Evolutionary conservation across 306 rosid genomes (phyloP).

Genomic region (Rosa rugosa): DNA sequence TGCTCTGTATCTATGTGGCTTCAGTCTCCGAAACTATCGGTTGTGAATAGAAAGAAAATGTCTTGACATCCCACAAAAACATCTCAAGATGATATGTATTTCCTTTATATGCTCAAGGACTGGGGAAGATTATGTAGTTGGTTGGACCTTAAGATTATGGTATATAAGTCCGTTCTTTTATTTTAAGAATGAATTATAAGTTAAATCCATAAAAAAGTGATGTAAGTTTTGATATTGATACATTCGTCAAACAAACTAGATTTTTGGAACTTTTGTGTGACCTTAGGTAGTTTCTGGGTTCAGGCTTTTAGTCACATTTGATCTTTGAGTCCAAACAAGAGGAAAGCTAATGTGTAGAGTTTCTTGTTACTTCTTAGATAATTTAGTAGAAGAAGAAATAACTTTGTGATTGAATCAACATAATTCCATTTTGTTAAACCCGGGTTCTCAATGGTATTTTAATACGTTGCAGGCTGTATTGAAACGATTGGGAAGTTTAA

Average conservation of each 20-base stretch:
- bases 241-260: neutral
- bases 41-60: neutral
- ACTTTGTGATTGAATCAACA: neutral
- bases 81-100: neutral
- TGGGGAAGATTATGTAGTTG: neutral
- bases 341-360: neutral
- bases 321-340: neutral
- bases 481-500: constrained; percentile 72
- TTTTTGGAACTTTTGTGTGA: neutral
- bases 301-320: neutral
- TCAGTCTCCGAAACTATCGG: neutral
- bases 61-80: neutral
- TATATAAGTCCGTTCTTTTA: neutral
- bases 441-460: neutral
- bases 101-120: neutral
- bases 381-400: neutral
- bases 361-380: neutral
- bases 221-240: neutral
- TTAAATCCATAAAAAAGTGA: neutral
- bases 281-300: neutral
- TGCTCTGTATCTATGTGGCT: neutral
- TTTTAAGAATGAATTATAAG: neutral
- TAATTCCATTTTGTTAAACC: neutral
- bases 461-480: constrained; percentile 66
- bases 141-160: neutral